Conservation (phyloP, 2,329 filamentous ascomycete genomes). For the Fusarium clavum region DNA sequence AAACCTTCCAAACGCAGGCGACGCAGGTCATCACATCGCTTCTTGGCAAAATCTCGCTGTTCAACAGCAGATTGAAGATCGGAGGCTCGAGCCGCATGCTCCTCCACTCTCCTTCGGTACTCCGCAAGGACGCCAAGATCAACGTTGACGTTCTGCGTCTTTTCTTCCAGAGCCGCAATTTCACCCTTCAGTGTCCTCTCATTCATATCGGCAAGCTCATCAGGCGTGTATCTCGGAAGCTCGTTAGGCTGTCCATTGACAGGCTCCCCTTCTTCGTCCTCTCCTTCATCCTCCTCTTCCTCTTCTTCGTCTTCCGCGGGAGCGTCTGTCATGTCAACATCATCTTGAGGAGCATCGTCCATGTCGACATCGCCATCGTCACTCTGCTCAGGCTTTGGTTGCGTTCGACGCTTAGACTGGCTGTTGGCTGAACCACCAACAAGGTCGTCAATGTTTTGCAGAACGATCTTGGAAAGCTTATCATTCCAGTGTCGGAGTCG, state of each 20-base stretch:
- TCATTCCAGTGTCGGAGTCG: slow-evolving; percentile 88
- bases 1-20: slow-evolving; percentile 93
- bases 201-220: slow-evolving; percentile 75
- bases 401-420: slow-evolving; percentile 43
- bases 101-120: slow-evolving; percentile 86
- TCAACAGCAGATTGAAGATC: slow-evolving; percentile 84
- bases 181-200: slow-evolving; percentile 71
- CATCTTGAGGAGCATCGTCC: slow-evolving; percentile 46
- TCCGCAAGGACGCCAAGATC: slow-evolving; percentile 90
- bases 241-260: slow-evolving; percentile 60
- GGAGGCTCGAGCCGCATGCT: slow-evolving; percentile 82
- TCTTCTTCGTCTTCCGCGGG: slow-evolving; percentile 47
- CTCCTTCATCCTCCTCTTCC: slow-evolving; percentile 47
- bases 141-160: slow-evolving; percentile 85
- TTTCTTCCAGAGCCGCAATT: slow-evolving; percentile 72
- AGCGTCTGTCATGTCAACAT: slow-evolving; percentile 48
- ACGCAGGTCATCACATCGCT: slow-evolving; percentile 90
- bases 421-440: slow-evolving; percentile 54
- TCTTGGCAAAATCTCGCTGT: slow-evolving; percentile 87
- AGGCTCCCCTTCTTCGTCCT: slow-evolving; percentile 43
- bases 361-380: slow-evolving; percentile 52
- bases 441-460: slow-evolving; percentile 84
- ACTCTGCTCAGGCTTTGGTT: slow-evolving; percentile 40
- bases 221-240: slow-evolving; percentile 81
- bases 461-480: slow-evolving; percentile 83